These are phyloP conservation scores for Leccinum subtestaceum DNA, from an alignment of 768 basidiomycete genomes.

Conservation along the genomic window DNA sequence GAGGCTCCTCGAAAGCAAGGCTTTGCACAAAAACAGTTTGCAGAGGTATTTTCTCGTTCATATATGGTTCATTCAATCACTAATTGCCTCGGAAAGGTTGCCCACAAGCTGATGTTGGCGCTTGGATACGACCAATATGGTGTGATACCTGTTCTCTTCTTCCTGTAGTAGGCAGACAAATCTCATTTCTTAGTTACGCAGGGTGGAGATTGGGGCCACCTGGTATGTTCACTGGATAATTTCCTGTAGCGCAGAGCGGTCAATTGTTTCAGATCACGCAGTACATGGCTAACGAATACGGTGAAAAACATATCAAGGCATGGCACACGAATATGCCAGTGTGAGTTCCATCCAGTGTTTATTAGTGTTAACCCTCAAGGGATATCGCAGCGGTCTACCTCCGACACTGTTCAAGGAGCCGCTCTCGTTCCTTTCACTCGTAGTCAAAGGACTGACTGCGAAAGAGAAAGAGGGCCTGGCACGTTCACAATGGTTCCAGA, in stretches of 20 bases:
- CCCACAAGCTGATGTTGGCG: conserved; percentile 47
- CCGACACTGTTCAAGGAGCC: conserved; percentile 28
- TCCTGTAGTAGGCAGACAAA: not conserved
- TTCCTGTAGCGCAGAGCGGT: not conserved
- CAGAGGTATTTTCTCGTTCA: conserved; percentile 40
- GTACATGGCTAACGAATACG: conserved; percentile 35
- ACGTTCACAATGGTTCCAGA: conserved; percentile 18
- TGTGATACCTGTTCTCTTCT: conserved; percentile 5
- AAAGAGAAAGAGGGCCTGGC: conserved; percentile 27
- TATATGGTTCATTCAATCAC: no score
- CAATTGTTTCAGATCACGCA: conserved; percentile 34
- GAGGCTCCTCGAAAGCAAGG: conserved; percentile 52
- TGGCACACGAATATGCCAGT: conserved; percentile 50
- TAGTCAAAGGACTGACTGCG: conserved; percentile 28
- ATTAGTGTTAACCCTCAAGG: not conserved
- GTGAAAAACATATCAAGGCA: conserved; percentile 44
- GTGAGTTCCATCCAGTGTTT: conserved; percentile 29
- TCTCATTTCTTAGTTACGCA: conserved; percentile 37
- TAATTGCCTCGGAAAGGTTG: conserved; percentile 15
- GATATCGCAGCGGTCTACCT: conserved; percentile 17
- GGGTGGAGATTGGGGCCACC: conserved; percentile 48
- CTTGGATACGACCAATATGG: conserved; percentile 51
- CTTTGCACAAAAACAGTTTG: conserved; percentile 49
- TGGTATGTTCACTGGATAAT: conserved; percentile 25
- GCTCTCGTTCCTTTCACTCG: conserved; percentile 25